A percentile compares a stretch with the other conserved stretches of the same genome.
These are phyloP conservation scores for Simmondsia chinensis DNA, from an alignment of 148 eudicot genomes.

Conservation along the genomic window DNA sequence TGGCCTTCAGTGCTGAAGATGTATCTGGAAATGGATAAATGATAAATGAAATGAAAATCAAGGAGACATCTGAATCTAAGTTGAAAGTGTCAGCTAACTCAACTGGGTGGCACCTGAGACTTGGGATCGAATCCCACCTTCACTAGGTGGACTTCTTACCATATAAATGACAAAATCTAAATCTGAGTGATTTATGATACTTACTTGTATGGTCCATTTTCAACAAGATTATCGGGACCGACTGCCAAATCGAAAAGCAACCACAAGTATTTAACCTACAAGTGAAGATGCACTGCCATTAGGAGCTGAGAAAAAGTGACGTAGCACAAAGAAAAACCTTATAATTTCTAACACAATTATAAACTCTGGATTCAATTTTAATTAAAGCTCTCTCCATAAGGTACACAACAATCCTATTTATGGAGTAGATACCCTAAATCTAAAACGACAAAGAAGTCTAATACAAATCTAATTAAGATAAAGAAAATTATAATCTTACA, in stretches of 20 bases:
- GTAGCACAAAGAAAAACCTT: neutral
- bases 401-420: too few relatives aligned
- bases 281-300: constrained; percentile 1
- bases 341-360: too few relatives aligned
- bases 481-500: too few relatives aligned
- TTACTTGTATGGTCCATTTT: constrained; percentile 96
- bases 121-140: too few relatives aligned
- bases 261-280: constrained; percentile 94
- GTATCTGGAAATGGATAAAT: constrained; percentile 38
- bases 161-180: too few relatives aligned
- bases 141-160: too few relatives aligned
- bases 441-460: too few relatives aligned
- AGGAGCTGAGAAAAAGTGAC: neutral
- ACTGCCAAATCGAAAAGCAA: constrained; percentile 96
- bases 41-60: neutral
- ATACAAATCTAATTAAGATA: too few relatives aligned
- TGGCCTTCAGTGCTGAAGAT: constrained; percentile 97
- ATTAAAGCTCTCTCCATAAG: too few relatives aligned
- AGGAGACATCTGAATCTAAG: neutral
- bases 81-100: neutral
- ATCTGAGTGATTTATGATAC: constrained; percentile 19
- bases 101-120: too few relatives aligned
- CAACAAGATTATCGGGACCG: constrained; percentile 94
- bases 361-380: too few relatives aligned
- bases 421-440: too few relatives aligned